Percentiles rank a stretch among this genome's conserved stretches.
Evolutionary conservation across 108 stramenopile genomes (phyloP).

Genomic region (Conticribra guillardii): DNA sequence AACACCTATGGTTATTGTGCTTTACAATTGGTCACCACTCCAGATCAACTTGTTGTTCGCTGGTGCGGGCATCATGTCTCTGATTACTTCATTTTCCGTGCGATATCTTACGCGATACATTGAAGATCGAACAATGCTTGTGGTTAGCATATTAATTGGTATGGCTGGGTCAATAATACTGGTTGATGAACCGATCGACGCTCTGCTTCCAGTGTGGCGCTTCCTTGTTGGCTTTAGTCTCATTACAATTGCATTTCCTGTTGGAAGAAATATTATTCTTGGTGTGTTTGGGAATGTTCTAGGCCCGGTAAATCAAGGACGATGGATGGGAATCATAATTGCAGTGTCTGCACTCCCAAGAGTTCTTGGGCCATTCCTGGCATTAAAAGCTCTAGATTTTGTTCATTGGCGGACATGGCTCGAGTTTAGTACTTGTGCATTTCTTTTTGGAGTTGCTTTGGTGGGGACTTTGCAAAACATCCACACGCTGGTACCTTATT

Average conservation of each 20-base stretch:
- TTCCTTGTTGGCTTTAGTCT: conserved; percentile 49
- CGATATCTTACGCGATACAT: conserved; percentile 22
- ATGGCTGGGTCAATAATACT: conserved; percentile 34
- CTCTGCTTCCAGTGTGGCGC: conserved; percentile 28
- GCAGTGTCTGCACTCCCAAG: conserved; percentile 29
- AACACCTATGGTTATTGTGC: conserved; percentile 23
- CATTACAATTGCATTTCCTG: conserved; percentile 51
- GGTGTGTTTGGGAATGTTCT: conserved; percentile 42
- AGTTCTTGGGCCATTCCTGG: conserved; percentile 31
- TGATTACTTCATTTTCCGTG: conserved; percentile 40
- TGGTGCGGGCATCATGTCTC: conserved; percentile 41
- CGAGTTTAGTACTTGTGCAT: conserved; percentile 33
- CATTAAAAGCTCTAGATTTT: conserved; percentile 9
- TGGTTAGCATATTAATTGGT: conserved; percentile 40
- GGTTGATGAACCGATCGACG: conserved; percentile 33
- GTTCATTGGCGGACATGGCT: conserved; percentile 31
- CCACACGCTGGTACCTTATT: conserved; percentile 18
- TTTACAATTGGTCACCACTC: conserved; percentile 30
- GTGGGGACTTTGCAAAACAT: conserved; percentile 14
- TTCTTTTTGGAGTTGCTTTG: conserved; percentile 10
- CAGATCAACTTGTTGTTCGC: conserved; percentile 43
- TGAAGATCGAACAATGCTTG: conserved; percentile 37
- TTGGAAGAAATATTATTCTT: conserved; percentile 49
- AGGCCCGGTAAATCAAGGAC: conserved; percentile 49
- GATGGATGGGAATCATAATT: conserved; percentile 42